A percentile compares a stretch with the other conserved stretches of the same genome.
These are phyloP conservation scores for Aspergillus tanneri DNA, from an alignment of 2,329 filamentous ascomycete species.

Conservation along the genomic window DNA sequence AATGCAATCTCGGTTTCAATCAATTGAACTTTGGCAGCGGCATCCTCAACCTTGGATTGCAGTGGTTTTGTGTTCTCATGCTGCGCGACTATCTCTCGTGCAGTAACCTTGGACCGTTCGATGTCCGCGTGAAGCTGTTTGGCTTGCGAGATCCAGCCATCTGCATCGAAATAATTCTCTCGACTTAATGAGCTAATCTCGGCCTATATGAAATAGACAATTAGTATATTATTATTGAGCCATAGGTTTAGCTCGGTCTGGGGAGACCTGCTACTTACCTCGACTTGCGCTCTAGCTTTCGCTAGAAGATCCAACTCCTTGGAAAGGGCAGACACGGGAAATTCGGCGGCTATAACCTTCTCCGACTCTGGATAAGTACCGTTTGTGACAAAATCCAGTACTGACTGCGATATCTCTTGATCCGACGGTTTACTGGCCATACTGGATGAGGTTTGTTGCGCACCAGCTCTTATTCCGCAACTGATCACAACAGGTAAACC, in stretches of 20 bases:
- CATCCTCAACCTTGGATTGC: constrained; percentile 63
- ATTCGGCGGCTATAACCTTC: constrained; percentile 53
- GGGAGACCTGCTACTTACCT: constrained; percentile 40
- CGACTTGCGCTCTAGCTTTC: constrained; percentile 53
- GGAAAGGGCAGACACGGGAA: constrained; percentile 51
- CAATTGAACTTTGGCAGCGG: constrained; percentile 54
- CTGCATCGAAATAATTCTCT: constrained; percentile 74
- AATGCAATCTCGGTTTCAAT: constrained; percentile 61
- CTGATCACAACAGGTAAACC: neutral
- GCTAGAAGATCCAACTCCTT: constrained; percentile 52
- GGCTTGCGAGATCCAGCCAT: constrained; percentile 81
- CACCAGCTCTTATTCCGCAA: neutral
- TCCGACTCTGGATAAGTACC: constrained; percentile 59
- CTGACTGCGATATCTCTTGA: constrained; percentile 54
- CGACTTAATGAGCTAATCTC: constrained; percentile 76
- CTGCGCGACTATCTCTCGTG: constrained; percentile 75
- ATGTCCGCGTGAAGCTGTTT: constrained; percentile 84
- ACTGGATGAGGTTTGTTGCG: constrained; percentile 9
- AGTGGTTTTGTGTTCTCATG: constrained; percentile 68
- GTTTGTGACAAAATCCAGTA: constrained; percentile 63
- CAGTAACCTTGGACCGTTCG: constrained; percentile 72
- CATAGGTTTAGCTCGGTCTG: neutral
- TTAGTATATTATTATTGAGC: constrained; percentile 12
- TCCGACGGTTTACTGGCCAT: constrained; percentile 41
- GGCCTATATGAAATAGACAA: constrained; percentile 44